Conservation (phyloP, 2,329 filamentous ascomycete species). For the Phialocephala subalpina region DNA sequence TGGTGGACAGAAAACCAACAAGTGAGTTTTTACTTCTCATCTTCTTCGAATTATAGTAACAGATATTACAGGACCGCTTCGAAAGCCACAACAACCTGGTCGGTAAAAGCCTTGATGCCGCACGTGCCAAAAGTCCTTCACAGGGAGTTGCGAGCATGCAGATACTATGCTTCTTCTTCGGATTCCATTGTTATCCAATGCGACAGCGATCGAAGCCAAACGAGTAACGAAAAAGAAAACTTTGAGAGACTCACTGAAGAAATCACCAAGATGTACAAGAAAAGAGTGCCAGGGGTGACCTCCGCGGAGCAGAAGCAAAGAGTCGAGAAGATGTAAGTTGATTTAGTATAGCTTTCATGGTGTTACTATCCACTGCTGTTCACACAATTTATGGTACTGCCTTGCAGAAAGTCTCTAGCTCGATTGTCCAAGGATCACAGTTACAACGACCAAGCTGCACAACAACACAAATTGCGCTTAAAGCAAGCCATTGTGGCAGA, state of each 20-base stretch:
- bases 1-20: constrained; percentile 47
- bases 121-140: constrained; percentile 41
- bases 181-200: constrained; percentile 42
- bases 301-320: constrained; percentile 61
- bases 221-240: constrained; percentile 40
- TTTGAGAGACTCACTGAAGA: constrained; percentile 39
- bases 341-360: constrained; percentile 7
- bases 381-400: neutral
- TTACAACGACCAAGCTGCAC: neutral
- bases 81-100: constrained; percentile 44
- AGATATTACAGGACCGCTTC: constrained; percentile 39
- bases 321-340: constrained; percentile 51
- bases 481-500: constrained; percentile 5
- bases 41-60: constrained; percentile 14
- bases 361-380: neutral
- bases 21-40: constrained; percentile 32
- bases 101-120: constrained; percentile 33
- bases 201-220: constrained; percentile 39
- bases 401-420: neutral
- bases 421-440: neutral
- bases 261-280: constrained; percentile 39
- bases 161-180: constrained; percentile 41
- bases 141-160: constrained; percentile 34
- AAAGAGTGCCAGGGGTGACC: constrained; percentile 41
- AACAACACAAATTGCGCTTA: neutral